Conservation (phyloP, 2,329 filamentous ascomycete genomes). For the Colletotrichum salicis region DNA sequence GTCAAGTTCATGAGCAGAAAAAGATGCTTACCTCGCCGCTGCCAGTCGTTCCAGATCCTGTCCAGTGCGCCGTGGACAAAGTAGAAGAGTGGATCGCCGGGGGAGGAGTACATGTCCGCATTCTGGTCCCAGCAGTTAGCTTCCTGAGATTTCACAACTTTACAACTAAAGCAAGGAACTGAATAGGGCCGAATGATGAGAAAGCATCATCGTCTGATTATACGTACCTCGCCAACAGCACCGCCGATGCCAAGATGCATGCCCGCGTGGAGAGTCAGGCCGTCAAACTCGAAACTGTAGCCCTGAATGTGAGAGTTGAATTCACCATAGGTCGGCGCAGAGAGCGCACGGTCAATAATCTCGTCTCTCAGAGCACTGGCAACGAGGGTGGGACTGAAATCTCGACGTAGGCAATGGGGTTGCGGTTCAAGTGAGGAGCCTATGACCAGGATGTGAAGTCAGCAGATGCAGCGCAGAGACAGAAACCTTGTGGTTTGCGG, state of each 20-base stretch:
- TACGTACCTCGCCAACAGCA: neutral
- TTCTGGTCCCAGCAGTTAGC: neutral
- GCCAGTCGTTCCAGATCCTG: conserved; percentile 42
- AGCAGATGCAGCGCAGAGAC: neutral
- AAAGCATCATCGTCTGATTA: neutral
- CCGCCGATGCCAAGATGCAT: neutral
- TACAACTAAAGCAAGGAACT: too few relatives aligned
- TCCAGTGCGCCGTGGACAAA: conserved; percentile 43
- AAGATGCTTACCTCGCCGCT: conserved; percentile 15
- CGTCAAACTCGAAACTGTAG: neutral
- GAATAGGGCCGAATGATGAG: neutral
- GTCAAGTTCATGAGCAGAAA: neutral
- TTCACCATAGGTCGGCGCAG: neutral
- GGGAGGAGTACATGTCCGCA: conserved; percentile 27
- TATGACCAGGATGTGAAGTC: neutral
- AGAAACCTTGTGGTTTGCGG: neutral
- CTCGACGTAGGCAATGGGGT: neutral
- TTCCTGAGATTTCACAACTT: neutral
- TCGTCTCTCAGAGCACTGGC: neutral
- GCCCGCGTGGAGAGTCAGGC: neutral
- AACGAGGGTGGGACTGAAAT: neutral
- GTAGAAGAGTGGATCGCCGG: conserved; percentile 47
- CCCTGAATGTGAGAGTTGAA: neutral
- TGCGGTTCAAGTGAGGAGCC: neutral
- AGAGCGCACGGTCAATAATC: neutral